These are phyloP conservation scores for Aplosporella prunicola DNA, from an alignment of 2,329 filamentous ascomycete species.

Conservation along the genomic window DNA sequence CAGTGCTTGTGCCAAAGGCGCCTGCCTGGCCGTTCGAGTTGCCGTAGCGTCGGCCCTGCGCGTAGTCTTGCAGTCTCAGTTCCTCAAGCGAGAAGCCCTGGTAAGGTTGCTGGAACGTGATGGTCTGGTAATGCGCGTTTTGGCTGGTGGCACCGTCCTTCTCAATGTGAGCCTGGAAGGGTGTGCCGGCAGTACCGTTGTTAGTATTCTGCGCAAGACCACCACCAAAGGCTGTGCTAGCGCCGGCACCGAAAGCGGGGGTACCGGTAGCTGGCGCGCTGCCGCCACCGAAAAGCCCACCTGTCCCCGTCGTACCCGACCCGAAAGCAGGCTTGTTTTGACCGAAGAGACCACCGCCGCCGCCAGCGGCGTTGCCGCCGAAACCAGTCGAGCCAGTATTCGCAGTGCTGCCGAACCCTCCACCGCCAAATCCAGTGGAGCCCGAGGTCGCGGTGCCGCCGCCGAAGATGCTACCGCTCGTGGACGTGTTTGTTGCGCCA, in stretches of 20 bases:
- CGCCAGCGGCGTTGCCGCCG: conserved; percentile 20
- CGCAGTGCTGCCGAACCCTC: conserved; percentile 10
- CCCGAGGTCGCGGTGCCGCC: conserved; percentile 12
- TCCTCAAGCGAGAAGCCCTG: conserved; percentile 81
- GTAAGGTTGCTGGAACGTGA: conserved; percentile 70
- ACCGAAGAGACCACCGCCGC: conserved; percentile 28
- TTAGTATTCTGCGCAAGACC: conserved; percentile 41
- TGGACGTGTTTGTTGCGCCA: conserved; percentile 14
- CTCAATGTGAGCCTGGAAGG: conserved; percentile 61
- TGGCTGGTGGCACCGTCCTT: conserved; percentile 52
- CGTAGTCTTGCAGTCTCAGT: conserved; percentile 66
- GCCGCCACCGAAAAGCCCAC: conserved; percentile 26
- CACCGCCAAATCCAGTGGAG: conserved; percentile 20
- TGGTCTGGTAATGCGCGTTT: conserved; percentile 64
- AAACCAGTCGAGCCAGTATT: conserved; percentile 14
- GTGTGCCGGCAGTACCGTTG: conserved; percentile 54
- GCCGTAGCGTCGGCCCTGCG: conserved; percentile 73
- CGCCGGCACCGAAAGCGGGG: conserved; percentile 32
- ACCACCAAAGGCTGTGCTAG: conserved; percentile 32
- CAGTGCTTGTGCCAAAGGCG: conserved; percentile 63
- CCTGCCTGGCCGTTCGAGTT: conserved; percentile 72
- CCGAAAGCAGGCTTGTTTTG: conserved; percentile 42
- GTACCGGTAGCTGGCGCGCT: conserved; percentile 31
- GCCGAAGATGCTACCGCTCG: conserved; percentile 20
- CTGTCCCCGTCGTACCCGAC: conserved; percentile 24